phyloP scores from a whole-genome alignment of 768 basidiomycete genomes.

The Suillus tomentosus region DNA sequence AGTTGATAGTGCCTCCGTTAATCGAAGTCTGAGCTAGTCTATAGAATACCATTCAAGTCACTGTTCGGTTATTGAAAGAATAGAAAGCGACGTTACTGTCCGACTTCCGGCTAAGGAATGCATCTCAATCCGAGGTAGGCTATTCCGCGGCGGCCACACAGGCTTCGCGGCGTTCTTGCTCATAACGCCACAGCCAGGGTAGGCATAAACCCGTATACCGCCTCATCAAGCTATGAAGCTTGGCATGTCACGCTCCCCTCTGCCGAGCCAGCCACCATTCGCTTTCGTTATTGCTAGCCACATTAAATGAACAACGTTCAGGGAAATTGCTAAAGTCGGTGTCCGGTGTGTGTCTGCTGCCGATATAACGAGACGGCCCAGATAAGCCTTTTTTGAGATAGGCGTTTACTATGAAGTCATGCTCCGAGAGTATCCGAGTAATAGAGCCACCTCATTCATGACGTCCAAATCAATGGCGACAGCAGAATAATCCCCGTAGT shows the following conservation, averaged over 20 bases:
- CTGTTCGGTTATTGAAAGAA: slow-evolving; percentile 8
- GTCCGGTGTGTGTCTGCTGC: slow-evolving; percentile 45
- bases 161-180: slow-evolving; percentile 51
- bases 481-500: slow-evolving; percentile 20
- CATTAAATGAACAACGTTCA: slow-evolving; percentile 30
- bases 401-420: slow-evolving; percentile 21
- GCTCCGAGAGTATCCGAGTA: slow-evolving; percentile 29
- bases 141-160: slow-evolving; percentile 49
- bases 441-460: slow-evolving; percentile 18
- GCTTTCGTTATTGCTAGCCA: slow-evolving; percentile 26
- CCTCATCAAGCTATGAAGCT: slow-evolving; percentile 31
- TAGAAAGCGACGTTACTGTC: background rate
- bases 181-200: slow-evolving; percentile 49
- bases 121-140: slow-evolving; percentile 33
- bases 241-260: slow-evolving; percentile 23
- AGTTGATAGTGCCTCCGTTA: slow-evolving; percentile 1
- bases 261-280: slow-evolving; percentile 36
- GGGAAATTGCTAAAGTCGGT: slow-evolving; percentile 42
- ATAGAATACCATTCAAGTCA: background rate
- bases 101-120: slow-evolving; percentile 15
- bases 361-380: slow-evolving; percentile 39
- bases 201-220: slow-evolving; percentile 37
- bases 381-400: slow-evolving; percentile 37
- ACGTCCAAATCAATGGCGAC: slow-evolving; percentile 21
- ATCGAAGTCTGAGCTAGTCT: background rate